Conservation (phyloP, 495 filamentous ascomycete species). For the Daldinia vernicosa region DNA sequence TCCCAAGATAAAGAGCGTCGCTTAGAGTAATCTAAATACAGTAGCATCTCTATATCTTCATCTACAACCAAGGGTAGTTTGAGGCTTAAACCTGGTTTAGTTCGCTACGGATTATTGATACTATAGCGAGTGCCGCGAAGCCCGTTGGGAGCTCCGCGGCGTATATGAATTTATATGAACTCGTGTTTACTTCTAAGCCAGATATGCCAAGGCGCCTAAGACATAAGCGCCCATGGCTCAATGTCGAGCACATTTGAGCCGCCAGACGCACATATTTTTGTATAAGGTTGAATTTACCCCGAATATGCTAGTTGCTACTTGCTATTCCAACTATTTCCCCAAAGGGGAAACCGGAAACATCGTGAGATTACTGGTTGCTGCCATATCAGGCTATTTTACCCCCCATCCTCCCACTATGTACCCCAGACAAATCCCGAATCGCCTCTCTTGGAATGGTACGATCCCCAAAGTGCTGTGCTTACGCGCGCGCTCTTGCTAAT, state of each 20-base stretch:
- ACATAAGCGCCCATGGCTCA: conserved; percentile 30
- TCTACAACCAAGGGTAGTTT: neutral
- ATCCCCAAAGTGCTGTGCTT: conserved; percentile 24
- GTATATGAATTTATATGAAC: conserved; percentile 40
- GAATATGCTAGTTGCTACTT: conserved; percentile 18
- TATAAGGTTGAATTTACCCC: conserved; percentile 41
- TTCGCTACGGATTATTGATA: neutral
- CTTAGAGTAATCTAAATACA: conserved; percentile 3
- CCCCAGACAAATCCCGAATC: conserved; percentile 40
- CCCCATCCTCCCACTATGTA: conserved; percentile 27
- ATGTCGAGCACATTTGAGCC: conserved; percentile 36
- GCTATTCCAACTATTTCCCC: conserved; percentile 14
- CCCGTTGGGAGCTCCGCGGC: conserved; percentile 18
- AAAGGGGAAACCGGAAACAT: conserved; percentile 29
- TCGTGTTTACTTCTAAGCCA: conserved; percentile 10
- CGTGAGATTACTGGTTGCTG: conserved; percentile 35
- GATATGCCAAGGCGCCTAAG: conserved; percentile 37
- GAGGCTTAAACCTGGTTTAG: conserved; percentile 1
- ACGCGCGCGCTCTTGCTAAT: conserved; percentile 18
- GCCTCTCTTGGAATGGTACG: conserved; percentile 42
- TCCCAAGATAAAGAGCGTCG: neutral
- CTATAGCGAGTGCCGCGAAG: conserved; percentile 18
- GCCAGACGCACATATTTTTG: conserved; percentile 23
- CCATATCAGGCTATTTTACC: conserved; percentile 42
- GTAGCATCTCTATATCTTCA: neutral